phyloP scores from a whole-genome alignment of 2,329 filamentous ascomycete species.

The Xylaria sp. region DNA sequence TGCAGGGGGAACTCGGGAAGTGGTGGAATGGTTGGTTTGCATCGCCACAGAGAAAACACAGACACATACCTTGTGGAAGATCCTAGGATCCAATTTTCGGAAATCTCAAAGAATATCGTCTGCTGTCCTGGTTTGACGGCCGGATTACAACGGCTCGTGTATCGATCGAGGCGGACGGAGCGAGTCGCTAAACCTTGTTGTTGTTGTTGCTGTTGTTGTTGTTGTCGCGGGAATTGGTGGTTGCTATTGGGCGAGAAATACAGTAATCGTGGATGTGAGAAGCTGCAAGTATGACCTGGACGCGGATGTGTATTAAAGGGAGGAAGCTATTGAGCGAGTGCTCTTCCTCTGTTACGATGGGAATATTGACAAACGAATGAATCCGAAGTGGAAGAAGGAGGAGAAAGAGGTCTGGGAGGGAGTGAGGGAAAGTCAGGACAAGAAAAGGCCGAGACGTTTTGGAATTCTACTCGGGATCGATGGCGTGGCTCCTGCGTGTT shows the following conservation, averaged over 20 bases:
- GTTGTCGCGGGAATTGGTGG: conserved; percentile 11
- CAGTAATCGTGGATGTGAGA: conserved; percentile 20
- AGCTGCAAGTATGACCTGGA: conserved; percentile 15
- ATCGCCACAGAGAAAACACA: neutral
- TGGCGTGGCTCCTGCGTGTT: conserved; percentile 30
- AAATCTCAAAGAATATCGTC: conserved; percentile 15
- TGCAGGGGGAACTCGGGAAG: neutral
- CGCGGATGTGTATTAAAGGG: conserved; percentile 37
- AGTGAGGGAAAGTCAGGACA: conserved; percentile 34
- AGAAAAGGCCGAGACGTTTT: conserved; percentile 43
- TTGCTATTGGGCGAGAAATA: conserved; percentile 11
- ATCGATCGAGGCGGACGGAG: conserved; percentile 5
- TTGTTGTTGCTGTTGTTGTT: conserved; percentile 5
- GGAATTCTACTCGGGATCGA: conserved; percentile 38
- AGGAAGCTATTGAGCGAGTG: conserved; percentile 41
- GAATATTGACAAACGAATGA: conserved; percentile 44
- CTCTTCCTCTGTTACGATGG: conserved; percentile 37
- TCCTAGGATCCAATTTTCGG: conserved; percentile 20
- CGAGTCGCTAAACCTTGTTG: neutral
- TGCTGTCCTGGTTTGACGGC: neutral
- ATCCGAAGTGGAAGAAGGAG: conserved; percentile 39
- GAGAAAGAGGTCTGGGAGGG: conserved; percentile 26
- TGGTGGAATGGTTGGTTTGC: neutral
- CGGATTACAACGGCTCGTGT: conserved; percentile 5
- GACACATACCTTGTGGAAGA: conserved; percentile 11